Base-by-base conservation (phyloP, 805 yeast species). In the Cyberlindnera japonica region DNA sequence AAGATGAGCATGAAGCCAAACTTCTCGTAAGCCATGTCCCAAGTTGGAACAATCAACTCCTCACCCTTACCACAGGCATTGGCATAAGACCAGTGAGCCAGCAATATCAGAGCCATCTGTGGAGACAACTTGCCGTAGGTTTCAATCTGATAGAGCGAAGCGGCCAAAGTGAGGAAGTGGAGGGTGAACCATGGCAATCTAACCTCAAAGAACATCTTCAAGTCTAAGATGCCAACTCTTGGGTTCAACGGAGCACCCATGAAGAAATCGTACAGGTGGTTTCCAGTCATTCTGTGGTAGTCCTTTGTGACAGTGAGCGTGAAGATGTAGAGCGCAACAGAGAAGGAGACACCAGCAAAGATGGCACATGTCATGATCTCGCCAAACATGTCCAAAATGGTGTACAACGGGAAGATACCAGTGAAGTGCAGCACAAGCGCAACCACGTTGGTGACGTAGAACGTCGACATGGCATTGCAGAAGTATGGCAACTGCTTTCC, bases 1-100 rank as follows among this genome's bases (percentile, higher is more conserved):
- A 93, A 93, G 54, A 90, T 79, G 51, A 93, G 77, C 98, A 93
- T 90, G 72, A 93, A 93, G n/a, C 99, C 99, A 57, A 93, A 93
- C 68, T 93, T 93, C 65, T 93, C 99, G 65, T 93, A 93, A 23
- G 95, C 96, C 97, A 93, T 91, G 64, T 93, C 99, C 98, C 99
- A 93, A 15, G 96, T 85, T 54, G 98, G 96, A 48, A 90, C 95
- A 61, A 93, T 93, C 55, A 91, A 71, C 63, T 93, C 98, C 67
- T 93, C 99, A 54, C 98, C 99, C 67, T 93, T 93, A 42, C 95
- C 82, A 65, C 98, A 91, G 3, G 97, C 96, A 59, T 93, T 91
- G 46, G 95, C 96, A 59, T 93, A 93, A 35, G 89, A 69, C 85
- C 95, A 93, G 63, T 91, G 95, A 12, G 95, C 97, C 45, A 83